Percentiles rank a stretch among this genome's conserved stretches.
phyloP scores from a whole-genome alignment of 371 early-diverging fungal genomes.

The Mucor mucedo region DNA sequence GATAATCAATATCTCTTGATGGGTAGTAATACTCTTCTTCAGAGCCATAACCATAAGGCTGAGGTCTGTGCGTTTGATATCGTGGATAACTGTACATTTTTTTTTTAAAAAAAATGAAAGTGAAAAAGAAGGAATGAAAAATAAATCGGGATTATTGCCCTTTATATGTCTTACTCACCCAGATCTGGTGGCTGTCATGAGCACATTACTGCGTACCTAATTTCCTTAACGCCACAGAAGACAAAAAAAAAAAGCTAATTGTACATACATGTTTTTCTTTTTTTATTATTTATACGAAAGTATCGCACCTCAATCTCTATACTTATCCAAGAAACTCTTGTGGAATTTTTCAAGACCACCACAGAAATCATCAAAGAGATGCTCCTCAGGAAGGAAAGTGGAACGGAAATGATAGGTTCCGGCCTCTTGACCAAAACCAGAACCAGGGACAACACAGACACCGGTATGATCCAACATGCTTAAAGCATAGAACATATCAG shows the following conservation, averaged over 20 bases:
- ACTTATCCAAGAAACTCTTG: slow-evolving; percentile 77
- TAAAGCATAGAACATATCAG: slow-evolving; percentile 91
- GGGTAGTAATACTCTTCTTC: background rate
- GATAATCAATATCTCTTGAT: background rate
- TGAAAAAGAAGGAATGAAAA: background rate
- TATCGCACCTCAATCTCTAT: slow-evolving; percentile 31
- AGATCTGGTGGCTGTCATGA: background rate
- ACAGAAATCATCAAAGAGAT: slow-evolving; percentile 90
- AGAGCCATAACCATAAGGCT: background rate
- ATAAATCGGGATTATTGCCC: background rate
- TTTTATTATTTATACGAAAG: background rate
- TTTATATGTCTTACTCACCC: background rate
- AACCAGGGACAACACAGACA: slow-evolving; percentile 69
- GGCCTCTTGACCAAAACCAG: slow-evolving; percentile 90
- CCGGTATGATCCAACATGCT: slow-evolving; percentile 93
- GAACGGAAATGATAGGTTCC: slow-evolving; percentile 95
- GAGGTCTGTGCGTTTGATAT: background rate
- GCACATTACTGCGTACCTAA: background rate
- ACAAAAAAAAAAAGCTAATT: background rate
- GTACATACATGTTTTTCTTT: background rate
- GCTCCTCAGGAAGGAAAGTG: slow-evolving; percentile 95
- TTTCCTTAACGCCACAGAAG: background rate
- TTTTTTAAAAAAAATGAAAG: background rate
- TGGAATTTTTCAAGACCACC: slow-evolving; percentile 79
- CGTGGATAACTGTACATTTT: background rate